Base-by-base conservation (phyloP, 2,329 filamentous ascomycete genomes). In the Aureobasidium melanogenum region DNA sequence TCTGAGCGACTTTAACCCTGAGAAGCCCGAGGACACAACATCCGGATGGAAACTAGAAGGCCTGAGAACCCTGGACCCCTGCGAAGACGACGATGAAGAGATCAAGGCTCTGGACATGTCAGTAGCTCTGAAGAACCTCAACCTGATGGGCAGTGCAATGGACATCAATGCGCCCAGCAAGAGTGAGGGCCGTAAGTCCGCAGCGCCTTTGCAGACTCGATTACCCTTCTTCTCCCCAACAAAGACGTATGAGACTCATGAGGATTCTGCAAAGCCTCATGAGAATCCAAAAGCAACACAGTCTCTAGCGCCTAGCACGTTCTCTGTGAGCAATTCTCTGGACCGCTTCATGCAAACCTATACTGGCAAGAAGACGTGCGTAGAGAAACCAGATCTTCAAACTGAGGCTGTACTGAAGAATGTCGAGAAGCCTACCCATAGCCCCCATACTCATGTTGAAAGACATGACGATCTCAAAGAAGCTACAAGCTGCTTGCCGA, bases 311-410 rank as follows among this genome's bases (percentile, higher is more conserved):
- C 71, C 73, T 58, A 72, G 69, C 17, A 68, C 70, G 1, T 77
- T 78, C 66, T 77, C 76, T 64, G 74, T 74, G 28, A 71, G 66
- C 12, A 71, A 70, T 9, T 77, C 78, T 3, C 66, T 84, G 32
- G 72, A 77, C 5, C 78, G 75, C 30, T 84, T 82, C 64, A 80
- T 84, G 73, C 72, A 77, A 54, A 70, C 79, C 8, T 76, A 78
- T 59, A 76, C 78, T 26, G 66, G 64, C 6, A 54, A 50, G 17
- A 26, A 57, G 14, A 7, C 17, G n/a, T 26, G 19, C 30, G 10
- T 10, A 26, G 43, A 39, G 26, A 4, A 15, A n/a, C 12, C 15
- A 26, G 43, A 3, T 7, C 19, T n/a, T 12, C 38, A 61, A 10
- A 10, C 48, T 6, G 17, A 54, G 5, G 22, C 44, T 24, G 8